Evolutionary conservation across 2,329 filamentous ascomycete genomes (phyloP).

Genomic region (Beauveria sp.): DNA sequence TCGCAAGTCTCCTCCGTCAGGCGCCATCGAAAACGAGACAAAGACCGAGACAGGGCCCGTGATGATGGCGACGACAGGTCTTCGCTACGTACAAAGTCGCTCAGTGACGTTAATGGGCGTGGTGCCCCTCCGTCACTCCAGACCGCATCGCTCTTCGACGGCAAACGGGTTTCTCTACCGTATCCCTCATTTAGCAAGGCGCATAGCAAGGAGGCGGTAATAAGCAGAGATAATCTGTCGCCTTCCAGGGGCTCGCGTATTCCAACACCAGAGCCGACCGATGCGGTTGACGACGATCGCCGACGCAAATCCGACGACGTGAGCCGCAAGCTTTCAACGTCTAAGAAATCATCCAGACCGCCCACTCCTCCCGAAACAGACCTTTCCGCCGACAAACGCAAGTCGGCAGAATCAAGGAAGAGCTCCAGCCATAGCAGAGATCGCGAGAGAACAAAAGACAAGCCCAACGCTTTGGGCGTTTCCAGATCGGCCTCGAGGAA

Average conservation of each 20-base stretch:
- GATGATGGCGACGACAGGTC: constrained; percentile 13
- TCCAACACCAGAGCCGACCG: constrained; percentile 64
- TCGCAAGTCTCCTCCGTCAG: constrained; percentile 29
- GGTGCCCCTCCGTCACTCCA: constrained; percentile 21
- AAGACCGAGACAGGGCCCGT: constrained; percentile 20
- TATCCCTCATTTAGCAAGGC: constrained; percentile 85
- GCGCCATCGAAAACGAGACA: constrained; percentile 26
- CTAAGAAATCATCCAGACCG: constrained; percentile 41
- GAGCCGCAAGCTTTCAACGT: constrained; percentile 28
- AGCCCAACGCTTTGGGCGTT: constrained; percentile 36
- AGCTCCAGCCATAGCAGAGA: constrained; percentile 2
- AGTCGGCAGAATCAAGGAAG: constrained; percentile 15
- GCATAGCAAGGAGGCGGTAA: constrained; percentile 80
- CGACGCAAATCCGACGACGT: constrained; percentile 42
- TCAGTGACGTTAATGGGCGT: constrained; percentile 44
- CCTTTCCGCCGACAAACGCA: constrained; percentile 37
- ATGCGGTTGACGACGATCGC: constrained; percentile 28
- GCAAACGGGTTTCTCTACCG: constrained; percentile 49
- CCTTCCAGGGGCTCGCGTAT: constrained; percentile 32
- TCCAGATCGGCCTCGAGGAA: constrained; percentile 38
- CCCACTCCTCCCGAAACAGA: constrained; percentile 59
- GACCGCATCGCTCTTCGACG: constrained; percentile 20
- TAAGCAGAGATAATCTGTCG: constrained; percentile 48
- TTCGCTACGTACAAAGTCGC: constrained; percentile 24
- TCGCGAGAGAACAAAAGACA: constrained; percentile 21